A percentile compares a stretch with the other conserved stretches of the same genome.
Evolutionary conservation across 768 basidiomycete species (phyloP).

Genomic region (Lentinula boryana): DNA sequence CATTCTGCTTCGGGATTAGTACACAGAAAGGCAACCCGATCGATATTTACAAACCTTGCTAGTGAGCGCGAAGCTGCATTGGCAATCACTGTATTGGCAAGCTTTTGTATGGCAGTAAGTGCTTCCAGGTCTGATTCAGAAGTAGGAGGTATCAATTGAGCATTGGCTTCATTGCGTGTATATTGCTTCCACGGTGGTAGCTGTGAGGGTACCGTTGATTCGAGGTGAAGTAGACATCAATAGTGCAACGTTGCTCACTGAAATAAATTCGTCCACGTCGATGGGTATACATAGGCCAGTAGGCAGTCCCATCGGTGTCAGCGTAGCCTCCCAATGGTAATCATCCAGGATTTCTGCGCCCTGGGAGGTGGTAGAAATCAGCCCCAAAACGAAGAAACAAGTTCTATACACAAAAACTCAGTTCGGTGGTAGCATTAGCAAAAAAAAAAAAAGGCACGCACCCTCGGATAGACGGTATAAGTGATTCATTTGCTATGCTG

Average conservation of each 20-base stretch:
- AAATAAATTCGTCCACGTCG: constrained; percentile 76
- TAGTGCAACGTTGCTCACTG: constrained; percentile 40
- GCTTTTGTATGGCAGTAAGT: constrained; percentile 85
- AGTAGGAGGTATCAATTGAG: constrained; percentile 57
- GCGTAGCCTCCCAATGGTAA: constrained; percentile 87
- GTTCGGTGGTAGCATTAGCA: background rate
- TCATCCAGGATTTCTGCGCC: constrained; percentile 93
- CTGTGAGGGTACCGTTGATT: constrained; percentile 29
- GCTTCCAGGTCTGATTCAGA: constrained; percentile 75
- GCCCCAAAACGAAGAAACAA: constrained; percentile 91
- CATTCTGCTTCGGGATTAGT: constrained; percentile 40
- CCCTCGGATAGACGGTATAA: constrained; percentile 91
- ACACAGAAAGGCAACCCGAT: background rate
- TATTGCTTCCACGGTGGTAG: constrained; percentile 61
- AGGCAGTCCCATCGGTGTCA: constrained; percentile 78
- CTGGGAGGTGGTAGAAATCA: constrained; percentile 86
- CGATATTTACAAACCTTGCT: constrained; percentile 51
- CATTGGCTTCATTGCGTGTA: constrained; percentile 29
- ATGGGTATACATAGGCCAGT: constrained; percentile 89
- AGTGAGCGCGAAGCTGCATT: constrained; percentile 90
- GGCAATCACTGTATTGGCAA: constrained; percentile 93
- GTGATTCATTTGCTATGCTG: constrained; percentile 86
- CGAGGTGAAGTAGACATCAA: background rate
- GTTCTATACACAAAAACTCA: constrained; percentile 49
- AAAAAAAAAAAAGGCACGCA: constrained; percentile 30